These are phyloP conservation scores for Sclerotinia borealis DNA, from an alignment of 2,329 filamentous ascomycete species.

Conservation along the genomic window DNA sequence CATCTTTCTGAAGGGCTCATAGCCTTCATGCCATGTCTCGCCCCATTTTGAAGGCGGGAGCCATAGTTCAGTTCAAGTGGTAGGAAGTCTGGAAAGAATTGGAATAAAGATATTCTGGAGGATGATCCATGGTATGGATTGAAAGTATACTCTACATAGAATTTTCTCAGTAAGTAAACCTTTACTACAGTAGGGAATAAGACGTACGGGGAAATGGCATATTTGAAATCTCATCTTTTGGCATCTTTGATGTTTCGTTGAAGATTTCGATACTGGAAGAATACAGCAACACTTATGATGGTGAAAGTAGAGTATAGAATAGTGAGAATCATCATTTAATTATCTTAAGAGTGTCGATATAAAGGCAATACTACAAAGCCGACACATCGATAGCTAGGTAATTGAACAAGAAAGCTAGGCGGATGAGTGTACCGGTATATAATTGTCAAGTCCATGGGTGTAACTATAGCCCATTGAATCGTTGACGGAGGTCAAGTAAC, in stretches of 20 bases:
- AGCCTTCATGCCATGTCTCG: conserved; percentile 1
- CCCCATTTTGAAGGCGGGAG: not conserved
- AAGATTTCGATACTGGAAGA: conserved; percentile 1
- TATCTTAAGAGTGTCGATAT: too few relatives aligned
- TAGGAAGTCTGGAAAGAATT: not conserved
- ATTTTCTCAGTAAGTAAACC: not conserved
- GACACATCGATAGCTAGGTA: too few relatives aligned
- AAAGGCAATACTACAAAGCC: too few relatives aligned
- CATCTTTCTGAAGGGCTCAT: not conserved
- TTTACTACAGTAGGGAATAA: not conserved
- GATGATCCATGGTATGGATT: conserved; percentile 6
- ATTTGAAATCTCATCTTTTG: not conserved
- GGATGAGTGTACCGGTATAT: too few relatives aligned
- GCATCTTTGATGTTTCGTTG: not conserved
- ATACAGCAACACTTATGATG: not conserved
- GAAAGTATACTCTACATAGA: not conserved
- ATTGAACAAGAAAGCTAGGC: too few relatives aligned
- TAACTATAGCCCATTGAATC: too few relatives aligned
- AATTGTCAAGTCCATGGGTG: too few relatives aligned
- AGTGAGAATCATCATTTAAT: not conserved
- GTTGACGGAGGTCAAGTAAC: too few relatives aligned
- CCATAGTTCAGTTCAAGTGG: not conserved
- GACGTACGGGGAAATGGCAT: not conserved
- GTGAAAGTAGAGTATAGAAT: not conserved
- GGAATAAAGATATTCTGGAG: conserved; percentile 1